These are phyloP conservation scores for Trichoderma oligosporum DNA, from an alignment of 2,329 filamentous ascomycete genomes.

Conservation along the genomic window DNA sequence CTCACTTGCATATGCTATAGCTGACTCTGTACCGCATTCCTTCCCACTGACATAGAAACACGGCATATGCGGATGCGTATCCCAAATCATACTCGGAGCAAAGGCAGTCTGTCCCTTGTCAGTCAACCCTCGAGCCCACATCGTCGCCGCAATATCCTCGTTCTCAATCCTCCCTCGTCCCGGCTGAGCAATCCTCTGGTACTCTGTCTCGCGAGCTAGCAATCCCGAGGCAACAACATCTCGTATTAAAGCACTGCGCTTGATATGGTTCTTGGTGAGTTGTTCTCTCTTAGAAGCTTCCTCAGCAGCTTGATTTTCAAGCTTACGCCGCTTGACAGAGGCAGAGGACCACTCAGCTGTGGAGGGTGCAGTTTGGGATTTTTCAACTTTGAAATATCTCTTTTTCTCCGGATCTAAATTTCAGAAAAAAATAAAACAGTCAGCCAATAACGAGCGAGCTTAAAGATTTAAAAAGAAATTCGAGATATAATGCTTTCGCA, in stretches of 20 bases:
- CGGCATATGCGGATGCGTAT: slow-evolving; percentile 34
- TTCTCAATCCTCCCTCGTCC: slow-evolving; percentile 26
- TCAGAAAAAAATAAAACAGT: neutral
- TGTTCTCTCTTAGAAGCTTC: slow-evolving; percentile 29
- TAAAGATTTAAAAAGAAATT: neutral
- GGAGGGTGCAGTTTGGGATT: slow-evolving; percentile 49
- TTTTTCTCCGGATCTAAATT: slow-evolving; percentile 51
- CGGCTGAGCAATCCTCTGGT: slow-evolving; percentile 20
- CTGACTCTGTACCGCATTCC: slow-evolving; percentile 39
- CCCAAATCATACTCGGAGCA: slow-evolving; percentile 28
- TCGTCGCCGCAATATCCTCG: slow-evolving; percentile 30
- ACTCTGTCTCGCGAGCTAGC: slow-evolving; percentile 29
- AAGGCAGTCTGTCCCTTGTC: slow-evolving; percentile 41
- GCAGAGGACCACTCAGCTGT: slow-evolving; percentile 53
- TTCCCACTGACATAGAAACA: slow-evolving; percentile 40
- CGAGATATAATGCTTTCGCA: slow-evolving; percentile 25
- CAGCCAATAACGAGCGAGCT: neutral
- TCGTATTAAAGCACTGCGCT: slow-evolving; percentile 33
- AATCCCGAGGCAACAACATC: slow-evolving; percentile 33
- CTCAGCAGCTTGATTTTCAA: slow-evolving; percentile 38
- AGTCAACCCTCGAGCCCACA: slow-evolving; percentile 39
- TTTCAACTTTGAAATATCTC: slow-evolving; percentile 67
- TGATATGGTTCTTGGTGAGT: slow-evolving; percentile 38
- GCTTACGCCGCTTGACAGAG: slow-evolving; percentile 54
- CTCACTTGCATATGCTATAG: slow-evolving; percentile 45